phyloP scores from a whole-genome alignment of 768 basidiomycete species.

The Lactifluus hygrophoroides region DNA sequence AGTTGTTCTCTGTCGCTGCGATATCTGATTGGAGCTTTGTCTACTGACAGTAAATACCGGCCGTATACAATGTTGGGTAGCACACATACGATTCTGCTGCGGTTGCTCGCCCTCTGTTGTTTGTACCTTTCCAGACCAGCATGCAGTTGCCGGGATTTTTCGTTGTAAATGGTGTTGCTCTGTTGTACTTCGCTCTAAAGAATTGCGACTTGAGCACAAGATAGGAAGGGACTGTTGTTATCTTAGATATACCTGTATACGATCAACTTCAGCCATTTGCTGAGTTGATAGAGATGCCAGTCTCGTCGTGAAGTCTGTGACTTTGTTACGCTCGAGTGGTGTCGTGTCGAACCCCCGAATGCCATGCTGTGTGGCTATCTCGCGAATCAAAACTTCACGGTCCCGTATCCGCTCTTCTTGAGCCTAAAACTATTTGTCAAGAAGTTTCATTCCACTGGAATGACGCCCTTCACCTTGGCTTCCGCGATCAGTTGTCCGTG shows the following conservation, averaged over 20 bases:
- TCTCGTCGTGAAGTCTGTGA: constrained; percentile 62
- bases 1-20: constrained; percentile 39
- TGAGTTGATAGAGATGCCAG: constrained; percentile 54
- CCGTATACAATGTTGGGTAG: not conserved
- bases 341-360: constrained; percentile 69
- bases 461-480: constrained; percentile 46
- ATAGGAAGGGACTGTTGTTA: not conserved
- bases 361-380: constrained; percentile 55
- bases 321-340: constrained; percentile 61
- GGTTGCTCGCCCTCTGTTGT: constrained; percentile 42
- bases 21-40: constrained; percentile 38
- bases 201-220: not conserved
- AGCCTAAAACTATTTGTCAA: constrained; percentile 35
- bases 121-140: constrained; percentile 46
- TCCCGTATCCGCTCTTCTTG: constrained; percentile 62
- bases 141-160: constrained; percentile 47
- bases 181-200: constrained; percentile 43
- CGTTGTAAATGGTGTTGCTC: constrained; percentile 59
- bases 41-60: constrained; percentile 14
- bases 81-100: constrained; percentile 48
- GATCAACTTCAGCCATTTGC: constrained; percentile 57
- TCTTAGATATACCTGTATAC: constrained; percentile 45
- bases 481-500: constrained; percentile 68
- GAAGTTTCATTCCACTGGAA: not conserved
- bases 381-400: constrained; percentile 67